These are phyloP conservation scores for Acer saccharum DNA, from an alignment of 345 rosid species.

Conservation along the genomic window DNA sequence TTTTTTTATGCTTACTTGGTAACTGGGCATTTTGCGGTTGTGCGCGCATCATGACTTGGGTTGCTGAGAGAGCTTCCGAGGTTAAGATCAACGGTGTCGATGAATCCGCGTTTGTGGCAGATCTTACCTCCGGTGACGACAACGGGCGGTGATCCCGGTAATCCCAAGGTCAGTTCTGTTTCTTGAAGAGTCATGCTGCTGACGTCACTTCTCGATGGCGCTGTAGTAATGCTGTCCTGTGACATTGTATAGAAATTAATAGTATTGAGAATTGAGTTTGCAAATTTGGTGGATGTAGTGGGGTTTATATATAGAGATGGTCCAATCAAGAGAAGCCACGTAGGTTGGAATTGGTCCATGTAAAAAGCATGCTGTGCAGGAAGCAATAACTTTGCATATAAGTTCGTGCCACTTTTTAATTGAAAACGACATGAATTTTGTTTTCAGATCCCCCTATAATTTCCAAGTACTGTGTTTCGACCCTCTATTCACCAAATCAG, in stretches of 20 bases:
- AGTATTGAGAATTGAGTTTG: too few species aligned
- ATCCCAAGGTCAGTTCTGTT: slow-evolving; percentile 32
- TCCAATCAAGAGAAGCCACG: slow-evolving; percentile 14
- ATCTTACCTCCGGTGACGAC: neutral
- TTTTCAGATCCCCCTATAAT: too few species aligned
- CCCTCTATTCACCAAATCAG: too few species aligned
- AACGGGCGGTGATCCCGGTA: slow-evolving; percentile 14
- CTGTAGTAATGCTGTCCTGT: neutral
- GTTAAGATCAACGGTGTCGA: slow-evolving; percentile 15
- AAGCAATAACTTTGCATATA: neutral
- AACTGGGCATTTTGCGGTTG: slow-evolving; percentile 6
- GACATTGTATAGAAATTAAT: neutral
- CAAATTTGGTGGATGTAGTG: neutral
- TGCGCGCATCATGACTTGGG: too few species aligned
- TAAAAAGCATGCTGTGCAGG: neutral
- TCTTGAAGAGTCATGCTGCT: slow-evolving; percentile 17
- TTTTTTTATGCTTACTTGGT: slow-evolving; percentile 16
- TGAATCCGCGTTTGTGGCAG: slow-evolving; percentile 14
- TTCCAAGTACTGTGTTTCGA: too few species aligned
- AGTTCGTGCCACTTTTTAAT: slow-evolving; percentile 7
- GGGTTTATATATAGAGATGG: neutral
- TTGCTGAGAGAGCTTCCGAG: neutral
- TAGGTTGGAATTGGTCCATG: neutral
- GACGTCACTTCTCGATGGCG: slow-evolving; percentile 22
- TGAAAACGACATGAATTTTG: too few species aligned